These are phyloP conservation scores for Trametes coccinea DNA, from an alignment of 768 basidiomycete species.

Conservation along the genomic window DNA sequence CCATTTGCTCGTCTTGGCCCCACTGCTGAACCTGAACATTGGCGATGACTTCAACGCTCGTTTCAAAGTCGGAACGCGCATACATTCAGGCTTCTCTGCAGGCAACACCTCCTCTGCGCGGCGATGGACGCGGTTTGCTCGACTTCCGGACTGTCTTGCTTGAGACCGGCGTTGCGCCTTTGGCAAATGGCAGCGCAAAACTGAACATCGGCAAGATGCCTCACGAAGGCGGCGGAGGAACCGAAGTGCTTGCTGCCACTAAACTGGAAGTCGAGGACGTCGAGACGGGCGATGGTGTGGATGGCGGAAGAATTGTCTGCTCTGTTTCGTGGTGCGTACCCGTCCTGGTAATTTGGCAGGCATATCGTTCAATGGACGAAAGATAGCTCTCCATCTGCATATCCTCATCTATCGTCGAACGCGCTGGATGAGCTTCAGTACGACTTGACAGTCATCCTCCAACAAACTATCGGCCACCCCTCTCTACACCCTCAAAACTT, in stretches of 20 bases:
- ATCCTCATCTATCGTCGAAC: slow-evolving; percentile 61
- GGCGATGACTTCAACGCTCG: slow-evolving; percentile 29
- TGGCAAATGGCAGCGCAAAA: slow-evolving; percentile 83
- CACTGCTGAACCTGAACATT: not conserved
- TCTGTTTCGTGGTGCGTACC: slow-evolving; percentile 74
- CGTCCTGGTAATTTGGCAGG: not conserved
- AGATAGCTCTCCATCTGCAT: slow-evolving; percentile 78
- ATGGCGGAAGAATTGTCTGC: slow-evolving; percentile 65
- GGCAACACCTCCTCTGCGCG: slow-evolving; percentile 60
- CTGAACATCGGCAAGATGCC: slow-evolving; percentile 65
- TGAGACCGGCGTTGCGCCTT: slow-evolving; percentile 75
- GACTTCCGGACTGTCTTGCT: slow-evolving; percentile 72
- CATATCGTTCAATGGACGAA: slow-evolving; percentile 32
- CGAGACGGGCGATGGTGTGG: slow-evolving; percentile 44
- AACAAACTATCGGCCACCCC: slow-evolving; percentile 63
- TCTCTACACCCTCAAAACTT: slow-evolving; percentile 70
- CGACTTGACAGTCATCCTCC: slow-evolving; percentile 65
- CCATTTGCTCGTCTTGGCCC: not conserved
- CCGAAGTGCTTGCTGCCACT: slow-evolving; percentile 75
- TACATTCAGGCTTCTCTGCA: slow-evolving; percentile 71
- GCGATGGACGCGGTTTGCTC: slow-evolving; percentile 69
- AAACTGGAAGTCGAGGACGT: slow-evolving; percentile 78
- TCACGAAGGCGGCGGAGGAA: slow-evolving; percentile 60
- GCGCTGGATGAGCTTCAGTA: slow-evolving; percentile 77
- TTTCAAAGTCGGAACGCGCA: slow-evolving; percentile 80